phyloP scores from a whole-genome alignment of 148 eudicot species.

The Rhododendron ovatum region DNA sequence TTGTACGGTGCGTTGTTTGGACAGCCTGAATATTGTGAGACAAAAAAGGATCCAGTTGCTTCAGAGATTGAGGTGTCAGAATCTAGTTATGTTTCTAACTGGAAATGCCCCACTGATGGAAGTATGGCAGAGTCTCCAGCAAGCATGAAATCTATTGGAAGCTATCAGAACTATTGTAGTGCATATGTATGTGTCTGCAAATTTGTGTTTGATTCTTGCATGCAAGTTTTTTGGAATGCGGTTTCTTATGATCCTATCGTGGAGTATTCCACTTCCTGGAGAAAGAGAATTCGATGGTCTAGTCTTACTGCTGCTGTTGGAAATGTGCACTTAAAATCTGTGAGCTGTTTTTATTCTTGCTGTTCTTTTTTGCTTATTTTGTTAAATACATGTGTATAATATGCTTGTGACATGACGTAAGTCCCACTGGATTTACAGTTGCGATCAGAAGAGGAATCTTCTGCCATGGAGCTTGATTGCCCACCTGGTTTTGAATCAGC shows the following conservation, averaged over 20 bases:
- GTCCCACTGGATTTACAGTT: conserved; percentile 17
- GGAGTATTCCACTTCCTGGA: conserved; percentile 57
- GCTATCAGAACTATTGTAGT: conserved; percentile 49
- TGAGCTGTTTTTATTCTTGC: conserved; percentile 20
- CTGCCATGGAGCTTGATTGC: conserved; percentile 54
- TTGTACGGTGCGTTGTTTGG: conserved; percentile 15
- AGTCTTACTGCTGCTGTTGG: conserved; percentile 16
- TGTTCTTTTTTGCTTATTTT: conserved; percentile 8
- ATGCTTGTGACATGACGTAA: background rate
- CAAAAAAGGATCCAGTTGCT: conserved; percentile 19
- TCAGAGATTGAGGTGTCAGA: conserved; percentile 24
- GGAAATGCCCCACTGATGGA: conserved; percentile 12
- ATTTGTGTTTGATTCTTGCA: conserved; percentile 50
- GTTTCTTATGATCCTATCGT: conserved; percentile 61
- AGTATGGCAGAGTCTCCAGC: conserved; percentile 13
- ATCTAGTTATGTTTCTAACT: conserved; percentile 19
- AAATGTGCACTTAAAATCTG: conserved; percentile 25
- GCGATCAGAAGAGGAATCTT: conserved; percentile 26
- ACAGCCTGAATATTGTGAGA: conserved; percentile 32
- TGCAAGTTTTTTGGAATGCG: conserved; percentile 83
- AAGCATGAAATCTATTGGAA: conserved; percentile 58
- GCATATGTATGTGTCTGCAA: conserved; percentile 40
- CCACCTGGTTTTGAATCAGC: conserved; percentile 81
- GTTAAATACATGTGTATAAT: background rate
- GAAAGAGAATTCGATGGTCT: conserved; percentile 59